Conservation (phyloP, 169 alveolate species). For the Cryptosporidium canis region DNA sequence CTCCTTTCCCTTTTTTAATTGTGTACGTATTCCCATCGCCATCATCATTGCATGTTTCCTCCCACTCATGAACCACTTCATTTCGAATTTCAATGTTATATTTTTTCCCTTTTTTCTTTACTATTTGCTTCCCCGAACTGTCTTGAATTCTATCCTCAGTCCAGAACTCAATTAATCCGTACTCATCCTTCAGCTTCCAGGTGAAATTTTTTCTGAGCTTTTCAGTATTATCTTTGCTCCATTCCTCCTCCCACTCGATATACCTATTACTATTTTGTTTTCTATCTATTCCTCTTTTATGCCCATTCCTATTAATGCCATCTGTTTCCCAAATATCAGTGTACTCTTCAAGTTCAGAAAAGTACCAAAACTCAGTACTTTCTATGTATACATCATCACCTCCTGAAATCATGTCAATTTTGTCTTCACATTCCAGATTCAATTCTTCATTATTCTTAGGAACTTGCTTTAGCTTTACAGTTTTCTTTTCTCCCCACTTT, state of each 20-base stretch:
- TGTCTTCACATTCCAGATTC: neutral
- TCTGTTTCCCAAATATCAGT: conserved; percentile 43
- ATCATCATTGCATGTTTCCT: conserved; percentile 47
- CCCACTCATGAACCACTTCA: conserved; percentile 25
- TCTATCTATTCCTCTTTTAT: conserved; percentile 33
- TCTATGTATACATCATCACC: conserved; percentile 4
- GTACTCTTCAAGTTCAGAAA: conserved; percentile 12
- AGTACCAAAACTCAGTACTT: conserved; percentile 14
- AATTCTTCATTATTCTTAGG: neutral
- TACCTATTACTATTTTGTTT: neutral
- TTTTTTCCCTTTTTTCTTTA: neutral
- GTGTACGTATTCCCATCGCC: conserved; percentile 43
- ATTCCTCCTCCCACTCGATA: conserved; percentile 41
- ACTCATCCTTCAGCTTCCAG: conserved; percentile 31
- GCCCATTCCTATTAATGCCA: conserved; percentile 5
- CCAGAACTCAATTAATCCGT: conserved; percentile 58
- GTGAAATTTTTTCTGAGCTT: neutral
- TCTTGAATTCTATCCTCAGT: conserved; percentile 13
- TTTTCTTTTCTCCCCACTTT: conserved; percentile 65
- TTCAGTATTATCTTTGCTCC: conserved; percentile 18
- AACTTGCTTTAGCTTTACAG: neutral
- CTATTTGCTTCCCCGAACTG: neutral
- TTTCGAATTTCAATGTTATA: conserved; percentile 11
- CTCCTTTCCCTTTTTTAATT: conserved; percentile 45
- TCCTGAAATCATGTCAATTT: neutral